A percentile compares a stretch with the other conserved stretches of the same genome.
phyloP scores from a whole-genome alignment of 805 yeast species.

The Ogataea zsoltii region DNA sequence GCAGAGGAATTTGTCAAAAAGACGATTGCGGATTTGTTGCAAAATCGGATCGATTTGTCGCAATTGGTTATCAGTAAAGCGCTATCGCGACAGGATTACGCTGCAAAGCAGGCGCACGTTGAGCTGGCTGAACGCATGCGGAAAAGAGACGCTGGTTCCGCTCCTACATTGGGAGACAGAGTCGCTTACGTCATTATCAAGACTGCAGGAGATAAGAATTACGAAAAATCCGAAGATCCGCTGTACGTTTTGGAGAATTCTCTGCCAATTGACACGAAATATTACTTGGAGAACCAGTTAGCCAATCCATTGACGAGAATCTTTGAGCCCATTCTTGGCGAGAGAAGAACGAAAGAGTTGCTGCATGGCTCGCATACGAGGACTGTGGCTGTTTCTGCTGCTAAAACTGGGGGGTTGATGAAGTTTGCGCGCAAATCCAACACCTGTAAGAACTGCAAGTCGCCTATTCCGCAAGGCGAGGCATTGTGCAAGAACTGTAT shows the following conservation, averaged over 20 bases:
- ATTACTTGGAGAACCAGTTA: constrained; percentile 88
- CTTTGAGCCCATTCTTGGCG: constrained; percentile 94
- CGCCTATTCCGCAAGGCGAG: constrained; percentile 61
- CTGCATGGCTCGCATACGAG: constrained; percentile 84
- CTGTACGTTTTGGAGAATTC: constrained; percentile 88
- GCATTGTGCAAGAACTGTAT: constrained; percentile 76
- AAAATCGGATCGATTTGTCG: constrained; percentile 89
- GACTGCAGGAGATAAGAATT: constrained; percentile 81
- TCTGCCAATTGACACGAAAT: constrained; percentile 90
- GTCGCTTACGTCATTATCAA: constrained; percentile 93
- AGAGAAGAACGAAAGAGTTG: constrained; percentile 73
- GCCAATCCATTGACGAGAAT: constrained; percentile 91
- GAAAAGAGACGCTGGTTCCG: constrained; percentile 95
- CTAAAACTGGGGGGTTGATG: constrained; percentile 82
- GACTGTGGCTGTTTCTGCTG: constrained; percentile 69
- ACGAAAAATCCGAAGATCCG: constrained; percentile 97
- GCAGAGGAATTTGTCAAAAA: constrained; percentile 85
- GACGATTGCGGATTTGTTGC: constrained; percentile 86
- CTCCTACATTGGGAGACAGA: constrained; percentile 96
- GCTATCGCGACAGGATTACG: constrained; percentile 83
- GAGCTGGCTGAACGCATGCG: constrained; percentile 95
- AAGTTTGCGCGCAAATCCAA: constrained; percentile 87
- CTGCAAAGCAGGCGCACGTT: constrained; percentile 96
- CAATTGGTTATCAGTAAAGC: constrained; percentile 94
- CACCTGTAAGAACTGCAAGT: constrained; percentile 83